A percentile compares a stretch with the other conserved stretches of the same genome.
These are phyloP conservation scores for Colletotrichum tofieldiae DNA, from an alignment of 2,329 filamentous ascomycete genomes.

Conservation along the genomic window DNA sequence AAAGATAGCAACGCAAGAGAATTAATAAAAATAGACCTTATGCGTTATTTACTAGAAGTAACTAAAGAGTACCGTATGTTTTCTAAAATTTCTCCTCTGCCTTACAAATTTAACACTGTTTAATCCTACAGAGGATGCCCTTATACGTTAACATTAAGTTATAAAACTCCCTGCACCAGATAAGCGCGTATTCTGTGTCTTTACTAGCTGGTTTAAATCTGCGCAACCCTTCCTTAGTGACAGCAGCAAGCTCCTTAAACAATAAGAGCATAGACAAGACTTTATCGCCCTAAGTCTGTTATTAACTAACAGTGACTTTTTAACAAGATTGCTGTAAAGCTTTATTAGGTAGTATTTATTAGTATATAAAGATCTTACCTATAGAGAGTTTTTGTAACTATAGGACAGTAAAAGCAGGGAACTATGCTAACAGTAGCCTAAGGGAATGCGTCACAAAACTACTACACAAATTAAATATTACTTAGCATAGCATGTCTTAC, in stretches of 20 bases:
- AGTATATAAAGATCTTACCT: too few relatives aligned
- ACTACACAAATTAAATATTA: not conserved
- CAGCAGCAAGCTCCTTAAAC: not conserved
- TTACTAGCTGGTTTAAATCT: not conserved
- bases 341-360: too few relatives aligned
- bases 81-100: not conserved
- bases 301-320: too few relatives aligned
- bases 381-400: too few relatives aligned
- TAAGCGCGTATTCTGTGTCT: not conserved
- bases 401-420: too few relatives aligned
- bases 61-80: not conserved
- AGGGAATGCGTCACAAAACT: not conserved
- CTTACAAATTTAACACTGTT: not conserved
- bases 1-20: not conserved
- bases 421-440: too few relatives aligned
- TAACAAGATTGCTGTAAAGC: too few relatives aligned
- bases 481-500: not conserved
- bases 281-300: too few relatives aligned
- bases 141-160: not conserved
- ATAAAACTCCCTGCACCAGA: not conserved
- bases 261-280: not conserved
- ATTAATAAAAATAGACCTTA: not conserved
- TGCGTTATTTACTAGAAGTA: not conserved
- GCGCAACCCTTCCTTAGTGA: not conserved
- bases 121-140: not conserved